Percentiles rank a stretch among this genome's conserved stretches.
These are phyloP conservation scores for Aureobasidium sp. DNA, from an alignment of 2,329 filamentous ascomycete species.

Conservation along the genomic window DNA sequence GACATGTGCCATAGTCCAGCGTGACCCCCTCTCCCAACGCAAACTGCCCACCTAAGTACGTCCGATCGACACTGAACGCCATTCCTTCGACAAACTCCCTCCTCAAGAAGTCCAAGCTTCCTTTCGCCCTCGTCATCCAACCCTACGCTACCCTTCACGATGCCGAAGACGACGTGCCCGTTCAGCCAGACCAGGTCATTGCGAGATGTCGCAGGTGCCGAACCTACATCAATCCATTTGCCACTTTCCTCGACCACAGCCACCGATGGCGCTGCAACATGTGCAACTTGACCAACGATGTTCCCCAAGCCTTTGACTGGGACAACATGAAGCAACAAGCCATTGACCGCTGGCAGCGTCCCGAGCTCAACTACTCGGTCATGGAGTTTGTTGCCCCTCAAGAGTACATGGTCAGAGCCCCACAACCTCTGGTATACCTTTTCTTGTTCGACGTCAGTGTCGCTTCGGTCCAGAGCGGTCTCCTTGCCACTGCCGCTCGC, in stretches of 20 bases:
- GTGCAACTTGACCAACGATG: slow-evolving; percentile 97
- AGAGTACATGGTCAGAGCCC: slow-evolving; percentile 98
- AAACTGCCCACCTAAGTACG: slow-evolving; percentile 88
- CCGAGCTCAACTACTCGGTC: slow-evolving; percentile 91
- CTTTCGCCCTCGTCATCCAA: slow-evolving; percentile 91
- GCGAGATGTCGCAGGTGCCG: slow-evolving; percentile 91
- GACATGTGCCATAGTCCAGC: slow-evolving; percentile 52
- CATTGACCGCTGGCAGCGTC: slow-evolving; percentile 82
- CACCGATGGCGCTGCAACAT: slow-evolving; percentile 99
- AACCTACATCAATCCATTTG: slow-evolving; percentile 96
- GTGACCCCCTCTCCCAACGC: slow-evolving; percentile 84
- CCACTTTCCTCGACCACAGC: slow-evolving; percentile 91
- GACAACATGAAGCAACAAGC: slow-evolving; percentile 85
- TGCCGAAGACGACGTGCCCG: slow-evolving; percentile 78
- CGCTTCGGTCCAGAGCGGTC: slow-evolving; percentile 76
- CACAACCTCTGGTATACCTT: slow-evolving; percentile 88
- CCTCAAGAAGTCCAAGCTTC: slow-evolving; percentile 92
- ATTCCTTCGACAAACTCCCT: slow-evolving; percentile 86
- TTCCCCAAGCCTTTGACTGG: slow-evolving; percentile 99
- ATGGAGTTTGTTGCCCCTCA: slow-evolving; percentile 97
- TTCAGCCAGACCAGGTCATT: slow-evolving; percentile 95
- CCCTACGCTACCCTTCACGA: slow-evolving; percentile 91
- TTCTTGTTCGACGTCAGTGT: slow-evolving; percentile 95
- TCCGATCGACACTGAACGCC: slow-evolving; percentile 89
- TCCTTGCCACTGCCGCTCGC: slow-evolving; percentile 83